Evolutionary conservation across 805 yeast genomes (phyloP), one percentile per base, ranked within the genome.

Genomic region (Jamesozyma lodderae): DNA sequence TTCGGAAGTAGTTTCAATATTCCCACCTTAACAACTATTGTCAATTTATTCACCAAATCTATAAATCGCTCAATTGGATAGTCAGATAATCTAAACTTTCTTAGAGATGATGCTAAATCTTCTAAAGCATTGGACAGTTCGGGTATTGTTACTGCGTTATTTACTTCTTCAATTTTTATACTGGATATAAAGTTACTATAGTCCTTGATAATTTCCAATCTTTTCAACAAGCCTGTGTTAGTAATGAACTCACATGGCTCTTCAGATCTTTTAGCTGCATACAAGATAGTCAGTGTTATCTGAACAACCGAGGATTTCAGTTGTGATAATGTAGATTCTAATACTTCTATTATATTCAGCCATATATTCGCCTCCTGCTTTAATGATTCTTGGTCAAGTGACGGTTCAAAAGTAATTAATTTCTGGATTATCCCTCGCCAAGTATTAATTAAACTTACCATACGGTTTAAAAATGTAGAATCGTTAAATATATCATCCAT

Each of bases 321-420:
- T 52, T 86, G 95, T 1, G 66, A 64, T 37, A 73, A 72, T 1
- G 83, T 67, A 1, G 76, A 62, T 2, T 48, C 41, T 31, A 88
- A 62, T 0, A 84, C 78, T 2, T 59, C 52, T 48, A 83, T 90
- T 64, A 83, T 67, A 0, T 85, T 72, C 7, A 66, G 61, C 96
- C 96, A 88, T 47, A 82, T 87, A 33, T 69, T 73, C 3, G 81
- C 66, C 50, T 88, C 96, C 29, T 81, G 86, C 1, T 59, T 47
- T 1, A 75, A 68, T 0, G 75, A 60, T 2, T 83, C 86, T 20
- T 71, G 76, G 0, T 60, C 42, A 0, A 81, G 74, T 20, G 72
- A 72, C 18, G 64, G 63, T 0, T 86, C 43, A 16, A 45, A 31
- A 2, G 24, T 10, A 13, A 39, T 73, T 5, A 85, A 63, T 1